Base-by-base conservation (phyloP, 2,329 filamentous ascomycete species). In the Fusarium incarnatum region DNA sequence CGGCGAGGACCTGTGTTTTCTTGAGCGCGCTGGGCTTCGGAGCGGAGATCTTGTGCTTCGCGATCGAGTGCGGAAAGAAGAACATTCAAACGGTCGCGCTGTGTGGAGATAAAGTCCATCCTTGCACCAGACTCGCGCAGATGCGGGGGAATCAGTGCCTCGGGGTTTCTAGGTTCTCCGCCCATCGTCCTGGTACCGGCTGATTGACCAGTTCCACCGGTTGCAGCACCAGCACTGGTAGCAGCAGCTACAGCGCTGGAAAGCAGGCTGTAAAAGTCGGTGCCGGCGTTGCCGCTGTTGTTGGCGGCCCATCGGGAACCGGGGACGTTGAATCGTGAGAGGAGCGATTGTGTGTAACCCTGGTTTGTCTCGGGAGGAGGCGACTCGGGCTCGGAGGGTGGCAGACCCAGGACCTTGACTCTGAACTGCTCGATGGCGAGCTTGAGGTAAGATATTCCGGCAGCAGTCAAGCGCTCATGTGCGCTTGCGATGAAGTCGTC, bases 291-390 rank as follows among this genome's bases (percentile, higher is more conserved):
- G 4, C 37, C 40, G 27, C 13, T 45, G 58, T 84, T 82, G 70
- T 85, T 76, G 56, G 81, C 81, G 48, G 85, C 81, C 78, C 88
- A 87, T 56, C 90, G 82, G 6, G 92, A 90, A 41, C 87, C 83
- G 15, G 95, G 94, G 73, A 98, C 88, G 78, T 90, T 93, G 83
- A 98, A 98, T 67, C 94, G 89, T 45, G 92, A 92, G 63, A 98
- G 90, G 40, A 98, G 87, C 42, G 87, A 88, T 79, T 97, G 92
- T 4, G 93, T 94, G 79, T 97, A 98, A 72, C 83, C 81, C 75
- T 87, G 81, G 57, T 82, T 72, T 75, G 80, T 72, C 65, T 85
- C 73, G 75, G 84, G 75, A 47, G 81, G 71, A 58, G 83, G 77
- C 65, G 81, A 75, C 37, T 78, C 68, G 25, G 77, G 76, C 60